Base-by-base conservation (phyloP, 345 rosid species). In the Cardiospermum halicacabum region DNA sequence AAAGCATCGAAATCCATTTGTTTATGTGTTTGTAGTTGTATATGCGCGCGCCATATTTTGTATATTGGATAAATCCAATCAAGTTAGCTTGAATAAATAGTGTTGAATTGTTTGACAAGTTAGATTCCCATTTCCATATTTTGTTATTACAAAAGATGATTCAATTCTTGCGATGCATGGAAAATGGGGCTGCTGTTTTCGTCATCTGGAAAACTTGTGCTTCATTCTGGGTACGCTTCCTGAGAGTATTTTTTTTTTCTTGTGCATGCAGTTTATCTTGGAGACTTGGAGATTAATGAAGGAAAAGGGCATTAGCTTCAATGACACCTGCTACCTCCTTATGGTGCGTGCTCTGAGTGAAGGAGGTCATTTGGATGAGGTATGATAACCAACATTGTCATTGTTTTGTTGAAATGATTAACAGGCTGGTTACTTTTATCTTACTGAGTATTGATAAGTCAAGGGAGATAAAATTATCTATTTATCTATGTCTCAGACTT, bases 361-460 rank as follows among this genome's bases (percentile, higher is more conserved):
- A 54, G 96, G 87, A 22, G 94, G 97, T 55, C 72, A 86, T 72
- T 74, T 92, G 77, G 80, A 78, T 50, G 91, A 89, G 98, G 96
- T 92, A 81, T 49, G 3, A 43, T 15, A 39, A 26, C 51, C 7
- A 48, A 34, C 50, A 19, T 48, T 51, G 53, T 47, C 27, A 3
- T 10, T 43, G 24, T 32, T 42, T 16, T 64, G 18, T 30, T 53
- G 30, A 43, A 31, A 13, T 0, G 10, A 59, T 21, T 3, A 4
- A 22, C 34, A 54, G 24, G 56, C 19, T 58, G 5, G 11, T 57
- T 60, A 10, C 69, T 55, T 66, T 53, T 26, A 47, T 18, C 66
- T 58, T 45, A 28, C 24, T 53, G 6, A 34, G 36, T 39, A 30
- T 49, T 25, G 31, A 1, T 28, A 28, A 28, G 21, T n/a, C n/a